Evolutionary conservation across 2,329 filamentous ascomycete species (phyloP), one percentile per base, ranked within the genome.

Genomic region (Ophiocordyceps australis): DNA sequence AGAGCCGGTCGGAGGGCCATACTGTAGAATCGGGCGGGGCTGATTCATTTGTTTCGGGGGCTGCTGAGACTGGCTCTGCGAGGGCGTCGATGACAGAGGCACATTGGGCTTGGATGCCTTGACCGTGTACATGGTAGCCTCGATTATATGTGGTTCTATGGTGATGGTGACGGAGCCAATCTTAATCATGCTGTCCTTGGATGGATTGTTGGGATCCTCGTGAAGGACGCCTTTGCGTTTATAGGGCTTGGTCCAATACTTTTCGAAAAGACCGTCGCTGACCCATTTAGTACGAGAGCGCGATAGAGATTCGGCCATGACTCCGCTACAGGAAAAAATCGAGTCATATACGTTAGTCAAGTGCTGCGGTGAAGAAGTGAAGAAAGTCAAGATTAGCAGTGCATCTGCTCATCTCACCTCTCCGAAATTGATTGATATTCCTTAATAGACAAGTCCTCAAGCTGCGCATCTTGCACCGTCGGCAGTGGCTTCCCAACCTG

Each of bases 91-190:
- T n/a, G 35, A 30, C 29, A 31, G 39, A 24, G 41, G 50, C 32
- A 47, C 51, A 14, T 52, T 47, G 20, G 54, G 57, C 35, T 66
- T 69, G 7, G 63, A 57, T 27, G 77, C 73, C 40, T 78, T 77
- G 30, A 82, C 70, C 13, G 66, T 64, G 41, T 64, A 83, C 56
- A 83, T 67, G 24, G 66, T 74, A 11, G 77, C 78, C 36, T 83
- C 76, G 37, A 89, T 69, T 22, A 78, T 66, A 42, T 89, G 78
- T 23, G 81, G 81, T 46, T 85, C 80, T 31, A 85, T 70, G 14
- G 70, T 75, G 33, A 91, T 70, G 18, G 72, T 72, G 33, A 79
- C 72, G 36, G 65, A 66, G 37, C 81, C 80, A 14, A 81, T 63
- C 46, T 73, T 78, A 35, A 63, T 57, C 71, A 82, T 80, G 33